A percentile compares a stretch with the other conserved stretches of the same genome.
phyloP scores from a whole-genome alignment of 2,329 filamentous ascomycete species.

The Saccharata proteae region DNA sequence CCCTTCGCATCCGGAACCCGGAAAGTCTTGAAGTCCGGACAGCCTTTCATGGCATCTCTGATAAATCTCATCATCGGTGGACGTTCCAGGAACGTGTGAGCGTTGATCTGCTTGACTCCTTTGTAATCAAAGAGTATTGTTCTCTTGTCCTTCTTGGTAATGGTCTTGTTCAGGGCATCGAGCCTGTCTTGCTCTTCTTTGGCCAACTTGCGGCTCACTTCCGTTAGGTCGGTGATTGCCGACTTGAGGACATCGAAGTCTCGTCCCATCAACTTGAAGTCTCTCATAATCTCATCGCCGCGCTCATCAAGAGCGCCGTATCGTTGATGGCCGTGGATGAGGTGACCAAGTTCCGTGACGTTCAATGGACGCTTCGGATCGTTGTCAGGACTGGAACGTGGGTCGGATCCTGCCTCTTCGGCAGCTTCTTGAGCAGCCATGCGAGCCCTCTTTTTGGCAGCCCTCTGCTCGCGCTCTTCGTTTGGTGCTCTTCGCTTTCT shows the following conservation, averaged over 20 bases:
- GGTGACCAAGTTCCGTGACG: constrained; percentile 85
- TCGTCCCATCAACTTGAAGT: constrained; percentile 72
- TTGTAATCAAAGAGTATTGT: constrained; percentile 91
- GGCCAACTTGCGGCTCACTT: constrained; percentile 56
- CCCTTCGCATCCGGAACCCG: constrained; percentile 84
- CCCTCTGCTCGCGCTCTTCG: constrained; percentile 51
- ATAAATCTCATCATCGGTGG: constrained; percentile 81
- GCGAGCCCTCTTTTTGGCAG: constrained; percentile 56
- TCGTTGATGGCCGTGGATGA: constrained; percentile 80
- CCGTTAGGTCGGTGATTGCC: constrained; percentile 66
- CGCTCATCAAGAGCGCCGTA: constrained; percentile 87
- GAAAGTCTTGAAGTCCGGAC: constrained; percentile 63
- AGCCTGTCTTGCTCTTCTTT: constrained; percentile 59
- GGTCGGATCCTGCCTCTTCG: constrained; percentile 33
- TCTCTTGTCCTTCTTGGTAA: constrained; percentile 97
- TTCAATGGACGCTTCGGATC: constrained; percentile 84
- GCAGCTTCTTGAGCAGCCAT: constrained; percentile 57
- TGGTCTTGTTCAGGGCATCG: constrained; percentile 56
- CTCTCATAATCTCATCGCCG: constrained; percentile 72
- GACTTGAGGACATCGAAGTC: constrained; percentile 68
- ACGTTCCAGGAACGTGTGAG: constrained; percentile 85
- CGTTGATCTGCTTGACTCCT: constrained; percentile 88
- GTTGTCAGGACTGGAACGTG: constrained; percentile 39
- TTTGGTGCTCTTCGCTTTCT: constrained; percentile 55
- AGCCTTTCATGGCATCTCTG: constrained; percentile 54